Evolutionary conservation across 257 asterid species (phyloP).

Genomic region (Scutellaria minor): DNA sequence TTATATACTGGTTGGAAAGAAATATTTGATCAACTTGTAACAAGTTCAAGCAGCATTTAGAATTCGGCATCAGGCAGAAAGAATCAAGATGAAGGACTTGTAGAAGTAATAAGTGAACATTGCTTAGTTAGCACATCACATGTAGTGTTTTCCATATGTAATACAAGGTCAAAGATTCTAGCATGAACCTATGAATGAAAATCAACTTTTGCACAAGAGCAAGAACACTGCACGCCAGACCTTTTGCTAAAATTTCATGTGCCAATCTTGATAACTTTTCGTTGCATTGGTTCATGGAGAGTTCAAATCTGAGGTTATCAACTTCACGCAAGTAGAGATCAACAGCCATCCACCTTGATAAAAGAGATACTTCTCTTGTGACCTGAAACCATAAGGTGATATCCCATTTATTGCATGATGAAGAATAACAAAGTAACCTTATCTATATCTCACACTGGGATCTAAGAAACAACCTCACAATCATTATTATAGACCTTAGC

Average conservation of each 20-base stretch:
- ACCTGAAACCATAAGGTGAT: conserved; percentile 57
- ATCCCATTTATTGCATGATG: conserved; percentile 26
- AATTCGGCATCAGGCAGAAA: not conserved
- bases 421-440: conserved; percentile 11
- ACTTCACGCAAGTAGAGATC: conserved; percentile 88
- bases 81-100: not conserved
- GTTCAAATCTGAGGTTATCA: conserved; percentile 93
- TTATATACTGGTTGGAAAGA: not conserved
- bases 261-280: conserved; percentile 68
- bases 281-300: conserved; percentile 88
- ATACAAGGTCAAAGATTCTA: not conserved
- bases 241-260: conserved; percentile 78
- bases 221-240: conserved; percentile 40
- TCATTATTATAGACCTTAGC: not conserved
- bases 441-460: not conserved
- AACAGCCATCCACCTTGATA: conserved; percentile 98
- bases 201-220: not conserved
- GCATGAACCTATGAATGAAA: conserved; percentile 11
- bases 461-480: conserved; percentile 18
- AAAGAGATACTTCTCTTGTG: conserved; percentile 82
- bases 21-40: conserved; percentile 1
- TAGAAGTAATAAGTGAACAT: conserved; percentile 2
- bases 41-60: not conserved
- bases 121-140: conserved; percentile 10
- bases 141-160: conserved; percentile 12